Conservation (phyloP, 2,329 filamentous ascomycete species). For the Microdochium trichocladiopsis region DNA sequence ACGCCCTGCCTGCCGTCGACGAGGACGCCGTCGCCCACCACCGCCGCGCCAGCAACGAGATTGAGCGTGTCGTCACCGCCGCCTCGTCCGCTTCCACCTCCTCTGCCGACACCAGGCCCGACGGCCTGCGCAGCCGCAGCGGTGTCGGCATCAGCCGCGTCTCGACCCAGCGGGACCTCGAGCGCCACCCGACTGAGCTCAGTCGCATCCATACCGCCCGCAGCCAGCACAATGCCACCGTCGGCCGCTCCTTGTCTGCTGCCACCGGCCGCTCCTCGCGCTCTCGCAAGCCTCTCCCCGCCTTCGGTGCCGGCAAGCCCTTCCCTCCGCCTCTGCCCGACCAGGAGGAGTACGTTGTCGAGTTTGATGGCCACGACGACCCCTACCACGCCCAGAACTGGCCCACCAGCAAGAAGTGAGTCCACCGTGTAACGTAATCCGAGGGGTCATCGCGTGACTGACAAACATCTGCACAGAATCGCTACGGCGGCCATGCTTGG, state of each 20-base stretch:
- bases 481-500: conserved; percentile 61
- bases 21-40: conserved; percentile 18
- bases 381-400: conserved; percentile 86
- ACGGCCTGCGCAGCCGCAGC: conserved; percentile 25
- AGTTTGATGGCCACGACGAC: conserved; percentile 79
- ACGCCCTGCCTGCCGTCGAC: conserved; percentile 15
- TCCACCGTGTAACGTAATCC: too few species aligned
- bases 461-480: conserved; percentile 38
- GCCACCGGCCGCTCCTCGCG: conserved; percentile 31
- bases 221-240: conserved; percentile 65
- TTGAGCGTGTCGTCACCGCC: conserved; percentile 51
- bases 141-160: conserved; percentile 47
- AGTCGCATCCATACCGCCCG: conserved; percentile 64
- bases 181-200: conserved; percentile 62
- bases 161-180: conserved; percentile 61
- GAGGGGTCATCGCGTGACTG: too few species aligned
- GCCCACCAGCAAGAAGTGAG: conserved; percentile 69
- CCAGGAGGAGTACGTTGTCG: conserved; percentile 71
- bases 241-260: conserved; percentile 42
- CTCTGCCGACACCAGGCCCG: conserved; percentile 27
- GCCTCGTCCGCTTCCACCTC: conserved; percentile 41
- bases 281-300: conserved; percentile 53
- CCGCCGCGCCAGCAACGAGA: conserved; percentile 40
- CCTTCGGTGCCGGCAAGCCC: conserved; percentile 67
- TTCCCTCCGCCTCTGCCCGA: conserved; percentile 65